Evolutionary conservation across 2,329 filamentous ascomycete genomes (phyloP), one percentile per base, ranked within the genome.

Genomic region (Phyllosticta citrichinensis): DNA sequence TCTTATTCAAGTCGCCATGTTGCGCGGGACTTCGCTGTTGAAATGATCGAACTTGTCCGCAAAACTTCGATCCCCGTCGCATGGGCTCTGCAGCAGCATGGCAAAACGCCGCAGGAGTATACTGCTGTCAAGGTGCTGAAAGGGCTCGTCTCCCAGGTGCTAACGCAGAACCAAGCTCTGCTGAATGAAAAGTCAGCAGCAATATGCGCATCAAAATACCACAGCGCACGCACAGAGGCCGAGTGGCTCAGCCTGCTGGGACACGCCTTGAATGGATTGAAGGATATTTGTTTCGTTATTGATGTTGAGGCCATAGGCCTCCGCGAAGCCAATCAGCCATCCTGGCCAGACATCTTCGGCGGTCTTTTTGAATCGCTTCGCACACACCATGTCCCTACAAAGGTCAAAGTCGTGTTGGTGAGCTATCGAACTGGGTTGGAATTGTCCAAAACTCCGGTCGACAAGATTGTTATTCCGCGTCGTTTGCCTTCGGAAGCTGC

Each of bases 381-480:
- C 24, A 33, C 17, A 12, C 53, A 30, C 24, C 17, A 33, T 17
- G 17, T 55, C 14, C 25, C 24, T 3, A 55, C 53, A 2, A 20
- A n/a, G 24, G 24, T 55, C 20, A 55, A 33, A 55, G n/a, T 33
- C 19, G 53, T 30, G 11, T 25, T 55, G n/a, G 53, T 55, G 17
- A 33, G 53, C 9, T 55, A 55, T 30, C 24, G 24, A 14, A 9
- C 22, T 8, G 14, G n/a, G 14, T 47, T 47, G 17, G 12, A 3
- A 5, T n/a, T n/a, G n/a, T 47, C 40, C 17, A n/a, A 17, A 14
- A 19, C 6, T n/a, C 83, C 14, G n/a, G 40, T 47, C 17, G 14
- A 47, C 40, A 19, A 19, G 17, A 47, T 47, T n/a, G 40, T 47
- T n/a, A 47, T 47, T 8, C 40, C 40, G 17, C 40, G 40, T n/a